Evolutionary conservation across 805 yeast species (phyloP).

Genomic region (Cyberlindnera xishuangbannaensis): DNA sequence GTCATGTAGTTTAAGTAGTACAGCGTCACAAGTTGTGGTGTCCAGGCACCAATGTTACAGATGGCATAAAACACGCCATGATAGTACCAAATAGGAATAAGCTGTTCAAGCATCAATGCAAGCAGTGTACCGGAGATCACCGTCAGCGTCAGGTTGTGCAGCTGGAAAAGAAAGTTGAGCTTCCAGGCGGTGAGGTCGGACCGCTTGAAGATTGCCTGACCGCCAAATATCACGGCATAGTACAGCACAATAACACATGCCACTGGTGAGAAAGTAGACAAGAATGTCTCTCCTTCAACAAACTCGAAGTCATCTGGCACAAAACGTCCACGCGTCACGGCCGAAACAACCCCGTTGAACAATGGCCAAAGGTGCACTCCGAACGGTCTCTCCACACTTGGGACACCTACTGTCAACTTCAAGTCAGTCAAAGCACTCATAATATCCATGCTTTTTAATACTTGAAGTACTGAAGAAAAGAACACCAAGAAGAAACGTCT

Average conservation of each 20-base stretch:
- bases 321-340: conserved; percentile 44
- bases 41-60: conserved; percentile 74
- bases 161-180: conserved; percentile 70
- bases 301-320: conserved; percentile 66
- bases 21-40: conserved; percentile 73
- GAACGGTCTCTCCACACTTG: conserved; percentile 71
- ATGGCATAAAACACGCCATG: conserved; percentile 83
- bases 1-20: conserved; percentile 91
- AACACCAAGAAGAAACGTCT: too few relatives aligned
- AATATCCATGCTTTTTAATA: too few relatives aligned
- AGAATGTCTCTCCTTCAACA: conserved; percentile 55
- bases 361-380: conserved; percentile 65
- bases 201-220: conserved; percentile 54
- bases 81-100: conserved; percentile 65
- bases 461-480: too few relatives aligned
- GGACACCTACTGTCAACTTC: too few relatives aligned
- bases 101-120: conserved; percentile 73
- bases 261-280: conserved; percentile 61
- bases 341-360: conserved; percentile 45
- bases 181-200: conserved; percentile 53
- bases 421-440: too few relatives aligned
- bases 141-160: conserved; percentile 79
- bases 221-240: conserved; percentile 81
- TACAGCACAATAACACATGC: conserved; percentile 56
- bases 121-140: conserved; percentile 59